Evolutionary conservation across 2,329 filamentous ascomycete species (phyloP).

Genomic region (Arthrobotrys sphaeroides): DNA sequence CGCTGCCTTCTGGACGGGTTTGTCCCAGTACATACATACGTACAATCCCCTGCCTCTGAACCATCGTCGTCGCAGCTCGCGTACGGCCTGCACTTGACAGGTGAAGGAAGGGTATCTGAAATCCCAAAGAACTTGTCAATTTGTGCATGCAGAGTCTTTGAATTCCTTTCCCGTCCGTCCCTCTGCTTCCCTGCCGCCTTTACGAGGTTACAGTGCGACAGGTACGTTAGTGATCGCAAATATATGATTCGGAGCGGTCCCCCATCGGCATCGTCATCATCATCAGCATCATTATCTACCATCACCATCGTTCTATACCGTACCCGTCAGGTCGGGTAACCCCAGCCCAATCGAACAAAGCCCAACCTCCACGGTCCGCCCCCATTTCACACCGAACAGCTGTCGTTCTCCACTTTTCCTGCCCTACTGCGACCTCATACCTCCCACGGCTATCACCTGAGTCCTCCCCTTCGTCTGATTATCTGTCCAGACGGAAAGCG

Average conservation of each 20-base stretch:
- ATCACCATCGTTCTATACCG: too few species aligned
- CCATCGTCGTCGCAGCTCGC: conserved; percentile 45
- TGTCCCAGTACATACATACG: conserved; percentile 4
- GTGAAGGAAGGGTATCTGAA: conserved; percentile 3
- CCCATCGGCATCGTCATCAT: neutral
- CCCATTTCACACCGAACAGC: neutral
- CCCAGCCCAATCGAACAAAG: neutral
- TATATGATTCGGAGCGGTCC: conserved; percentile 1
- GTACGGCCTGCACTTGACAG: conserved; percentile 40
- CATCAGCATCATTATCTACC: conserved; percentile 3
- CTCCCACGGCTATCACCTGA: conserved; percentile 9
- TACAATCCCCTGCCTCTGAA: conserved; percentile 25
- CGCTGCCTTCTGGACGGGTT: conserved; percentile 25
- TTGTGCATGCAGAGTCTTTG: conserved; percentile 17
- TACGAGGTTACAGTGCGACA: conserved; percentile 2
- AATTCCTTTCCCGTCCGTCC: neutral
- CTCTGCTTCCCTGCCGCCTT: conserved; percentile 17
- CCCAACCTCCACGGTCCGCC: neutral
- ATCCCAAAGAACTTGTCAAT: neutral
- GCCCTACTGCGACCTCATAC: conserved; percentile 4
- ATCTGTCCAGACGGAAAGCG: conserved; percentile 17
- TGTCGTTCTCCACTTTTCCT: conserved; percentile 9
- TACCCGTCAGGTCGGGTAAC: neutral
- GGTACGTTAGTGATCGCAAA: conserved; percentile 34
- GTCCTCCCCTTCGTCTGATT: conserved; percentile 1